Conservation (phyloP, 2,329 filamentous ascomycete genomes). For the Pyricularia grisea region DNA sequence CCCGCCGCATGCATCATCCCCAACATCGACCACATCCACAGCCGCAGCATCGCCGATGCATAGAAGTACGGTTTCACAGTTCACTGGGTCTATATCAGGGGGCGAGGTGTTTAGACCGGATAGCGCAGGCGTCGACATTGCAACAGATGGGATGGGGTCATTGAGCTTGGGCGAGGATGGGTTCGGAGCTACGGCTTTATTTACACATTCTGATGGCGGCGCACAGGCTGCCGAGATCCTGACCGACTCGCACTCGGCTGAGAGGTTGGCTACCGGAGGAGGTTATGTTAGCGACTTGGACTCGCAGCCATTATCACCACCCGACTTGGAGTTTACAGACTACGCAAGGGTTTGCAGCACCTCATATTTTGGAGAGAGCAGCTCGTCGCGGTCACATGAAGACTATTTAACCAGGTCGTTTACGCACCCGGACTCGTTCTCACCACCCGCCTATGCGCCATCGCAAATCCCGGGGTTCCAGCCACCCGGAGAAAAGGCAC, state of each 20-base stretch:
- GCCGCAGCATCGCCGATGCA: background rate
- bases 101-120: background rate
- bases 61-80: background rate
- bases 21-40: background rate
- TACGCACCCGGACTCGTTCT: conserved; percentile 1
- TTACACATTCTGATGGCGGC: conserved; percentile 2
- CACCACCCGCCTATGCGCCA: conserved; percentile 1
- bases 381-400: background rate
- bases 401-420: background rate
- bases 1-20: background rate
- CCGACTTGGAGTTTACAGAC: background rate
- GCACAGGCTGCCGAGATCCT: conserved; percentile 4
- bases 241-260: conserved; percentile 3
- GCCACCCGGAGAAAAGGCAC: background rate
- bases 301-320: background rate
- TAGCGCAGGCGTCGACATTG: background rate
- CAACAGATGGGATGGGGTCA: background rate
- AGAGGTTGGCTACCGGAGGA: background rate
- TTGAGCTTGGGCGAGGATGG: background rate
- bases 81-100: background rate
- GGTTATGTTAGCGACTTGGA: background rate
- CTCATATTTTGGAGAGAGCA: background rate
- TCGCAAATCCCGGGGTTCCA: background rate
- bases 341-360: background rate
- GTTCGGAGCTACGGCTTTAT: conserved; percentile 4